A percentile compares a stretch with the other conserved stretches of the same genome.
Evolutionary conservation across 2,329 filamentous ascomycete genomes (phyloP).

Genomic region (Epichloe elymi): DNA sequence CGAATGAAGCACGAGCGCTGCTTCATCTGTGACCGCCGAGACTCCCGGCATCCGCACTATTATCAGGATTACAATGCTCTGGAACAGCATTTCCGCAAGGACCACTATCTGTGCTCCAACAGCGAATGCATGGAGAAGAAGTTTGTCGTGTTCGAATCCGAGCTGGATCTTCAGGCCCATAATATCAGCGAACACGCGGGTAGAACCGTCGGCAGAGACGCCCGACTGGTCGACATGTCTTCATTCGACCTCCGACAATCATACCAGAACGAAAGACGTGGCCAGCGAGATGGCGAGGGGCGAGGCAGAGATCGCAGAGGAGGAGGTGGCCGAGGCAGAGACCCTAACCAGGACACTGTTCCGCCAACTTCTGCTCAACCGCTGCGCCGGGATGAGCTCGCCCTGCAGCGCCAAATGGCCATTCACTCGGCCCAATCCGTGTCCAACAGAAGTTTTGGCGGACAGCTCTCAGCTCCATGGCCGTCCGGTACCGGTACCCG

Average conservation of each 20-base stretch:
- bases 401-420: constrained; percentile 83
- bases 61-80: constrained; percentile 79
- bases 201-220: constrained; percentile 73
- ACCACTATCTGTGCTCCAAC: constrained; percentile 78
- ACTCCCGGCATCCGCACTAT: constrained; percentile 69
- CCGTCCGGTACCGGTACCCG: constrained; percentile 8
- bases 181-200: constrained; percentile 76
- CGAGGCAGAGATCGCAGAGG: constrained; percentile 30
- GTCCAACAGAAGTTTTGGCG: constrained; percentile 70
- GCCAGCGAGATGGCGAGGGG: constrained; percentile 22
- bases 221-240: constrained; percentile 74
- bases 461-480: constrained; percentile 49
- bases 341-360: constrained; percentile 73
- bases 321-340: constrained; percentile 49
- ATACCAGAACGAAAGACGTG: constrained; percentile 45
- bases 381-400: constrained; percentile 72
- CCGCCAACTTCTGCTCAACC: constrained; percentile 68
- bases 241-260: constrained; percentile 67
- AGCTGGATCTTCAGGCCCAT: constrained; percentile 90
- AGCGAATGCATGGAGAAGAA: constrained; percentile 90
- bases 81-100: constrained; percentile 73
- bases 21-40: constrained; percentile 73
- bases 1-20: constrained; percentile 89
- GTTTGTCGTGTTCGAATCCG: constrained; percentile 90
- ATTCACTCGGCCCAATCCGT: constrained; percentile 79